Evolutionary conservation across 1,139 yeast genomes (phyloP).

Genomic region (Blastobotrys capitulatus): DNA sequence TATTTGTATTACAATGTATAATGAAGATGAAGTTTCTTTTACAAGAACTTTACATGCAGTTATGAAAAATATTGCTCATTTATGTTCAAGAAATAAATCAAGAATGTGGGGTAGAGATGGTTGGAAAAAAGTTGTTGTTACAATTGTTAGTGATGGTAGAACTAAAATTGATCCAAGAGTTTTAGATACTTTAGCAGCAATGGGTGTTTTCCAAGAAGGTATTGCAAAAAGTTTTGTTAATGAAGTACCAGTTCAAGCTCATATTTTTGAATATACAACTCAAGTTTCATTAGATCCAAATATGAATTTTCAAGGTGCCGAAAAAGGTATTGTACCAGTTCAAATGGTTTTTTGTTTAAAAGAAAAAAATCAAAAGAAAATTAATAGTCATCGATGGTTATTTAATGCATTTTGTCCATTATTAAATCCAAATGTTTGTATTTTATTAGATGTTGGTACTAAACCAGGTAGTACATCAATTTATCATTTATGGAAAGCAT

Average conservation of each 20-base stretch:
- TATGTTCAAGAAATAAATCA: constrained; percentile 73
- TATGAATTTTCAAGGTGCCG: constrained; percentile 72
- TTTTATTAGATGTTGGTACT: constrained; percentile 88
- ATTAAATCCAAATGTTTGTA: constrained; percentile 80
- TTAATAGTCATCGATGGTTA: constrained; percentile 93
- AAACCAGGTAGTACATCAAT: constrained; percentile 78
- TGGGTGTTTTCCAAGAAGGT: constrained; percentile 95
- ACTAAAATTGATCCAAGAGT: constrained; percentile 78
- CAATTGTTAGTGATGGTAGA: constrained; percentile 91
- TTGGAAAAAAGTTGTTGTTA: constrained; percentile 92
- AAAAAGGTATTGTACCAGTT: constrained; percentile 84
- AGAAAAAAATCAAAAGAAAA: constrained; percentile 82
- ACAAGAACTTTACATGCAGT: constrained; percentile 92
- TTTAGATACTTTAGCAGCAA: constrained; percentile 77
- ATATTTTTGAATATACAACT: constrained; percentile 89
- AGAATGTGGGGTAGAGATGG: constrained; percentile 92
- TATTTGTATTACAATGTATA: constrained; percentile 91
- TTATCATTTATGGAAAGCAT: constrained; percentile 94
- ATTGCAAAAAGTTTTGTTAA: constrained; percentile 92
- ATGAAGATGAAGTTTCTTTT: constrained; percentile 82
- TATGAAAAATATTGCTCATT: constrained; percentile 83
- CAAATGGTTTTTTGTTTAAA: constrained; percentile 87
- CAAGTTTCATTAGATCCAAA: constrained; percentile 82
- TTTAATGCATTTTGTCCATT: constrained; percentile 90
- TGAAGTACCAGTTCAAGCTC: constrained; percentile 85